Conservation (phyloP, 2,329 filamentous ascomycete genomes). For the Penicillium expansum region DNA sequence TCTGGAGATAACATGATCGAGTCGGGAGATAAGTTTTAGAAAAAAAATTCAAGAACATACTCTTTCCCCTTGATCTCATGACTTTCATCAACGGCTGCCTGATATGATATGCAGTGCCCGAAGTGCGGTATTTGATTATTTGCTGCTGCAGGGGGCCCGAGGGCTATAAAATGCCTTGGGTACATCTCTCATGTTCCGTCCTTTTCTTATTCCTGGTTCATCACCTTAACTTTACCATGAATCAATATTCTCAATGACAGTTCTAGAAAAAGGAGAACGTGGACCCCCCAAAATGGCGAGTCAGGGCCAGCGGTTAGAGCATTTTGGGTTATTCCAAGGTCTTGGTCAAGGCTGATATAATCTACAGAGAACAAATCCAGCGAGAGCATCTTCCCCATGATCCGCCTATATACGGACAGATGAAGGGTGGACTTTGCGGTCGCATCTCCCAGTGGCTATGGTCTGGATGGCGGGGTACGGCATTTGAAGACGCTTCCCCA, state of each 20-base stretch:
- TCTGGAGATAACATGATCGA: not conserved
- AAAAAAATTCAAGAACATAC: too few species aligned
- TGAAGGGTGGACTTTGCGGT: constrained; percentile 9
- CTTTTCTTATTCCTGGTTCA: not conserved
- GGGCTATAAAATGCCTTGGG: not conserved
- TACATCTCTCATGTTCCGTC: not conserved
- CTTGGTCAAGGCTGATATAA: not conserved
- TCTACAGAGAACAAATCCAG: not conserved
- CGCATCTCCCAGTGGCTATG: constrained; percentile 24
- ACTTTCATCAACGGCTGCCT: not conserved
- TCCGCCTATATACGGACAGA: not conserved
- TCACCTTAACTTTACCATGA: not conserved
- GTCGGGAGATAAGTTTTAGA: too few species aligned
- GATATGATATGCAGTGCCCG: not conserved
- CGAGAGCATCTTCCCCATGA: not conserved
- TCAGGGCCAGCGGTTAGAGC: not conserved
- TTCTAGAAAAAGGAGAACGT: not conserved
- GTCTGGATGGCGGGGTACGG: constrained; percentile 19
- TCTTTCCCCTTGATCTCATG: not conserved
- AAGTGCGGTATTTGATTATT: not conserved
- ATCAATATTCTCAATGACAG: not conserved
- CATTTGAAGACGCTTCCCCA: constrained; percentile 4
- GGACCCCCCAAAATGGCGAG: not conserved
- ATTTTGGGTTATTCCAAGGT: not conserved
- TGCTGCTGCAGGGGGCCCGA: not conserved